phyloP scores from a whole-genome alignment of 139 green algal species.

The Micractinium sp. region DNA sequence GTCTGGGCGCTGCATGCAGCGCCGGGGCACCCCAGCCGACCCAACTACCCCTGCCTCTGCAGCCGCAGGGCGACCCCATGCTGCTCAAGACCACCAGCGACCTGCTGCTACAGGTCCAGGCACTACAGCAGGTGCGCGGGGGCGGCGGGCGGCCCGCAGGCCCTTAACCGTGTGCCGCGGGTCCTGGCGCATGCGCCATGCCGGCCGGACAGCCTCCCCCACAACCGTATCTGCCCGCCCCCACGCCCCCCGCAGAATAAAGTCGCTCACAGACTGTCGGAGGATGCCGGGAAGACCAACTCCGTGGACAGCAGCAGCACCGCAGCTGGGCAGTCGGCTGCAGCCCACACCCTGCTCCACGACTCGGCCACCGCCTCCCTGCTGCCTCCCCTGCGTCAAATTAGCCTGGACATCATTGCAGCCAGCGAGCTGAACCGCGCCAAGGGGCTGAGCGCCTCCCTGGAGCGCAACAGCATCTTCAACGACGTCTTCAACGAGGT shows the following conservation, averaged over 20 bases:
- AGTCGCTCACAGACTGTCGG: neutral
- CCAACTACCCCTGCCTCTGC: slow-evolving; percentile 1
- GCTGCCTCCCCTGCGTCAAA: slow-evolving; percentile 34
- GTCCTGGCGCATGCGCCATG: neutral
- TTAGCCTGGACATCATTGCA: slow-evolving; percentile 32
- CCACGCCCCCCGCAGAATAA: neutral
- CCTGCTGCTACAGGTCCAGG: slow-evolving; percentile 9
- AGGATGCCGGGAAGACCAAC: slow-evolving; percentile 22
- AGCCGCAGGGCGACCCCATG: slow-evolving; percentile 1
- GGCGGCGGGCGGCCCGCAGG: neutral
- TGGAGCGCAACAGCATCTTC: slow-evolving; percentile 34
- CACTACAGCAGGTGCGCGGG: slow-evolving; percentile 4
- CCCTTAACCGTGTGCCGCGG: neutral
- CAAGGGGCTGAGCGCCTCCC: neutral
- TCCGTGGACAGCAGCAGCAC: slow-evolving; percentile 24
- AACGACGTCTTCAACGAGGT: slow-evolving; percentile 45
- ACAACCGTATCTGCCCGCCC: too few relatives aligned
- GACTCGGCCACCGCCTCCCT: slow-evolving; percentile 8
- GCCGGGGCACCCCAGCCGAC: neutral
- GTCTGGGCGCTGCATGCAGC: neutral
- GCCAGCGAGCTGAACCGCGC: slow-evolving; percentile 19
- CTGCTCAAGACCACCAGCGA: slow-evolving; percentile 29
- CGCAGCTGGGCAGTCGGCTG: slow-evolving; percentile 1
- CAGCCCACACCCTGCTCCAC: neutral
- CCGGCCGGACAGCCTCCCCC: too few relatives aligned